Percentiles rank a stretch among this genome's conserved stretches.
Conservation (phyloP, 139 green algal species). For the Closterium sp. region DNA sequence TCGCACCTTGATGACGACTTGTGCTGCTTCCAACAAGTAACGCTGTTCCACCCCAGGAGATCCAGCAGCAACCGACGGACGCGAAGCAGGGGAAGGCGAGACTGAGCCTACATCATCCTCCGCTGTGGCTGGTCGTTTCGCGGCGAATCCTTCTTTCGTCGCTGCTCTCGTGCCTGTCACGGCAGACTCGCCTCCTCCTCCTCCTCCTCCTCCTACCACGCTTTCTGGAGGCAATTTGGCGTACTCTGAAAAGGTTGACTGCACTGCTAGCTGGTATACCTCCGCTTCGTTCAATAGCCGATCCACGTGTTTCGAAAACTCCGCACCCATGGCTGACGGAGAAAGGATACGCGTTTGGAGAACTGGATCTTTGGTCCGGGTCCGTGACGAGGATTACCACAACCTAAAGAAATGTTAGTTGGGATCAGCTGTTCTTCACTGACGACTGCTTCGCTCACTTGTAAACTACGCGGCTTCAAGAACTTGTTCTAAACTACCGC, state of each 20-base stretch:
- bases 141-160: not conserved
- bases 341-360: not conserved
- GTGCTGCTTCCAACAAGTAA: not conserved
- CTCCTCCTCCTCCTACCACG: not conserved
- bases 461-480: too few relatives aligned
- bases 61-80: not conserved
- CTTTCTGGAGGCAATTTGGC: not conserved
- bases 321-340: not conserved
- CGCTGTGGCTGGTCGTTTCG: not conserved
- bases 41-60: not conserved
- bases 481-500: not conserved
- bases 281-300: slow-evolving; percentile 6
- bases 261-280: not conserved
- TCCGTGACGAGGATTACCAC: not conserved
- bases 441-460: too few relatives aligned
- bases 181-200: not conserved
- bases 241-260: not conserved
- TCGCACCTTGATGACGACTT: not conserved
- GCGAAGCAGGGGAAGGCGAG: not conserved
- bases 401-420: not conserved
- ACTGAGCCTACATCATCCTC: not conserved
- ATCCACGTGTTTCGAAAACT: slow-evolving; percentile 17
- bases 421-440: not conserved
- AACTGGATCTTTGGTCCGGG: too few relatives aligned
- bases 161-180: not conserved